A percentile compares a stretch with the other conserved stretches of the same genome.
phyloP scores from a whole-genome alignment of 257 asterid species.

The Solanum microdontum region DNA sequence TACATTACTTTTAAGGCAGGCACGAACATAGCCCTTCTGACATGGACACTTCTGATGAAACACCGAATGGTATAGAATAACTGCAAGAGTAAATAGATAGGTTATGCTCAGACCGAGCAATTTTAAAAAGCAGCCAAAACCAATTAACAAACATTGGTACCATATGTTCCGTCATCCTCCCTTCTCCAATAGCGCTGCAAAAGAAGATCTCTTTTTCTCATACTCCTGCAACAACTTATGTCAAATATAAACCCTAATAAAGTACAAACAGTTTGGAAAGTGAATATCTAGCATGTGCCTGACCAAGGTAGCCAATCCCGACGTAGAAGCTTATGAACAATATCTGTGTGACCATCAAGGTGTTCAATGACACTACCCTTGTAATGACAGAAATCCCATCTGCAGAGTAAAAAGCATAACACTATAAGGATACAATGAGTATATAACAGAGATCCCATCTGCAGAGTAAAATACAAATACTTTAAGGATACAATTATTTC shows the following conservation, averaged over 20 bases:
- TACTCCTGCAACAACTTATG: conserved; percentile 55
- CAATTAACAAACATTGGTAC: conserved; percentile 22
- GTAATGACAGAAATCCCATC: conserved; percentile 93
- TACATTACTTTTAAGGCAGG: conserved; percentile 99
- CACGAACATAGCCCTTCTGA: conserved; percentile 74
- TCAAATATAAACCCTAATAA: not conserved
- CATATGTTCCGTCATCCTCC: conserved; percentile 98
- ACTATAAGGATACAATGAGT: not conserved
- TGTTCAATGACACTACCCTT: conserved; percentile 91
- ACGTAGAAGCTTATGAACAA: conserved; percentile 71
- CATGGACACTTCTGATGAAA: conserved; percentile 82
- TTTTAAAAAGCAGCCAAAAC: not conserved
- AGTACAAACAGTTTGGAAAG: not conserved
- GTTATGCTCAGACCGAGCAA: not conserved
- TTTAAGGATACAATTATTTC: not conserved
- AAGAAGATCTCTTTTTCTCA: conserved; percentile 83
- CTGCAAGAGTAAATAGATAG: not conserved
- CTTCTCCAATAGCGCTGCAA: conserved; percentile 96
- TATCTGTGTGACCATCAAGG: conserved; percentile 95
- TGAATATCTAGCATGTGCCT: conserved; percentile 19
- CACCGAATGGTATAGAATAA: conserved; percentile 35
- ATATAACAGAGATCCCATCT: conserved; percentile 87
- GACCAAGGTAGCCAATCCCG: conserved; percentile 94
- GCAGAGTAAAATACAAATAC: conserved; percentile 8
- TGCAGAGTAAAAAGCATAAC: conserved; percentile 16